Conservation (phyloP, 2,329 filamentous ascomycete genomes). For the Diplodia mutila region DNA sequence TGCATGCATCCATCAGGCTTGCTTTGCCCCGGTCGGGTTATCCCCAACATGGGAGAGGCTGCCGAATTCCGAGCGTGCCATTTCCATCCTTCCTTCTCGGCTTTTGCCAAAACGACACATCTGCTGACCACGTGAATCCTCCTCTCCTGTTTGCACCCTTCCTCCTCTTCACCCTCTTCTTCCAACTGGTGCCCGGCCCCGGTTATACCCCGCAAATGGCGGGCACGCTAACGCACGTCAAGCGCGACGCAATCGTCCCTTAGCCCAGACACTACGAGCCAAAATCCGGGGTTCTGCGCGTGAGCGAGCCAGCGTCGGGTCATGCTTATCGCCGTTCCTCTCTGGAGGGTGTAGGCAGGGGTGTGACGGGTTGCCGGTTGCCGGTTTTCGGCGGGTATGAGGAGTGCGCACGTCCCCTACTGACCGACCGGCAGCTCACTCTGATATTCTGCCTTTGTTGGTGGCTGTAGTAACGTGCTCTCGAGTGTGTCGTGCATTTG, state of each 20-base stretch:
- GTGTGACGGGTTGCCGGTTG: no score
- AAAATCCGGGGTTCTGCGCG: neutral
- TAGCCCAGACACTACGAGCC: no score
- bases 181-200: neutral
- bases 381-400: no score
- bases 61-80: neutral
- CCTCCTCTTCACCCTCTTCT: neutral
- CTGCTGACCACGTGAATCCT: constrained; percentile 5
- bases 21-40: neutral
- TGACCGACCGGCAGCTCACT: no score
- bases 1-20: neutral
- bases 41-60: neutral
- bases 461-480: no score
- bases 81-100: neutral
- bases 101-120: neutral
- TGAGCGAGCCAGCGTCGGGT: neutral
- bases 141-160: neutral
- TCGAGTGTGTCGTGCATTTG: no score
- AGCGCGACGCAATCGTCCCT: neutral
- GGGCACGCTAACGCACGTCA: constrained; percentile 14
- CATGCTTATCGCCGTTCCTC: no score
- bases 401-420: no score
- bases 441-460: no score
- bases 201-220: neutral
- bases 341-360: no score